Percentiles rank a stretch among this genome's conserved stretches.
These are phyloP conservation scores for Coix lacrymajobi DNA, from an alignment of 176 grass and related monocot species.

Conservation along the genomic window DNA sequence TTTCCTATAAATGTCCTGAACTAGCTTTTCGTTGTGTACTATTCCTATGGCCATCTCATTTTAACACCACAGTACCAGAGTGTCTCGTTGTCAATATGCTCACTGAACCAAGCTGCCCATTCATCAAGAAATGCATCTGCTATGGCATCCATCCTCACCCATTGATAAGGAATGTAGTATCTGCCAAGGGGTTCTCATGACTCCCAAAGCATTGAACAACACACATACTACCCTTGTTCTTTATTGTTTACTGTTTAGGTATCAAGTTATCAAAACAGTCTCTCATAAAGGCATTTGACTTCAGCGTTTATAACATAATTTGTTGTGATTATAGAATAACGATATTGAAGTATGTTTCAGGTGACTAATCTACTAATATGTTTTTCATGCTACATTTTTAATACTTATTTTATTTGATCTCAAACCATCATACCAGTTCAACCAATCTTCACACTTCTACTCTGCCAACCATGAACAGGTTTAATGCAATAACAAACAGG, in stretches of 20 bases:
- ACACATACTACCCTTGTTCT: background rate
- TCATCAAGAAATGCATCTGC: background rate
- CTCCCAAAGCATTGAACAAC: background rate
- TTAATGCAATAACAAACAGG: slow-evolving; percentile 1
- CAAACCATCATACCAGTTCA: background rate
- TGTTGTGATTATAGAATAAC: background rate
- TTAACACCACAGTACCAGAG: background rate
- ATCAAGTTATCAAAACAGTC: background rate
- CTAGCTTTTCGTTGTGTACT: background rate
- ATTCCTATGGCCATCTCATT: background rate
- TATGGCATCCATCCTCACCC: background rate
- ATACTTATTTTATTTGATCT: background rate
- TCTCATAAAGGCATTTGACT: background rate
- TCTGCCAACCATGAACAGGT: slow-evolving; percentile 17
- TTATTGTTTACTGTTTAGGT: background rate
- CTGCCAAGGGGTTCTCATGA: background rate
- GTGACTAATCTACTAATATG: background rate
- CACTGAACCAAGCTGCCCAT: background rate
- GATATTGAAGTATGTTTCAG: background rate
- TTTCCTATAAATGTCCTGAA: background rate
- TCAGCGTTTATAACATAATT: background rate
- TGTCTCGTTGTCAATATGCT: background rate
- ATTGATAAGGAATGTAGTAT: background rate
- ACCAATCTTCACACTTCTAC: slow-evolving; percentile 5
- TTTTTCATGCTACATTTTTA: background rate